phyloP scores from a whole-genome alignment of 441 rosid genomes.

The Erodium trifolium region DNA sequence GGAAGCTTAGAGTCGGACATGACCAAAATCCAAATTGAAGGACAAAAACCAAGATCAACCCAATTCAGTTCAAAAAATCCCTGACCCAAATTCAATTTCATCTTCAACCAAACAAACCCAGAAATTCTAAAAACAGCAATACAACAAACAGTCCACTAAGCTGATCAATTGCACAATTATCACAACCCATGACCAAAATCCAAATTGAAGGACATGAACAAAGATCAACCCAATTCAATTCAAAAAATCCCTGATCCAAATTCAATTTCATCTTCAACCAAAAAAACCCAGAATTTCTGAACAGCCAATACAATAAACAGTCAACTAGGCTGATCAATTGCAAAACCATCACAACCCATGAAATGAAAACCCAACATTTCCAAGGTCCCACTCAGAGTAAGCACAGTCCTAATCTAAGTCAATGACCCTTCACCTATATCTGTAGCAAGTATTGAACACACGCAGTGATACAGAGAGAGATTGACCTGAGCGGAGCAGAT shows the following conservation, averaged over 20 bases:
- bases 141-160: too few species aligned
- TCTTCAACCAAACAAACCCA: neutral
- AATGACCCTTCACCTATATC: neutral
- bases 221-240: too few species aligned
- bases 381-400: neutral
- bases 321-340: neutral
- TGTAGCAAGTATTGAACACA: neutral
- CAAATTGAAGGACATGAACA: too few species aligned
- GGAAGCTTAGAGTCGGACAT: neutral
- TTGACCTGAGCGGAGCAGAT: conserved; percentile 25
- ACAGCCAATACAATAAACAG: too few species aligned
- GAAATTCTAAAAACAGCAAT: too few species aligned
- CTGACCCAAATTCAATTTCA: neutral
- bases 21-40: neutral
- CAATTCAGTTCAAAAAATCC: neutral
- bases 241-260: neutral
- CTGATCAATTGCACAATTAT: too few species aligned
- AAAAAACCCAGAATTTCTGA: too few species aligned
- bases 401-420: neutral
- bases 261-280: neutral
- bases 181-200: too few species aligned
- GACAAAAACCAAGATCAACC: neutral
- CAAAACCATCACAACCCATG: neutral
- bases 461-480: neutral
- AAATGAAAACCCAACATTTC: neutral